Percentiles rank a stretch among this genome's conserved stretches.
Evolutionary conservation across 2,329 filamentous ascomycete species (phyloP).

Genomic region (Chlorencoelia australis): DNA sequence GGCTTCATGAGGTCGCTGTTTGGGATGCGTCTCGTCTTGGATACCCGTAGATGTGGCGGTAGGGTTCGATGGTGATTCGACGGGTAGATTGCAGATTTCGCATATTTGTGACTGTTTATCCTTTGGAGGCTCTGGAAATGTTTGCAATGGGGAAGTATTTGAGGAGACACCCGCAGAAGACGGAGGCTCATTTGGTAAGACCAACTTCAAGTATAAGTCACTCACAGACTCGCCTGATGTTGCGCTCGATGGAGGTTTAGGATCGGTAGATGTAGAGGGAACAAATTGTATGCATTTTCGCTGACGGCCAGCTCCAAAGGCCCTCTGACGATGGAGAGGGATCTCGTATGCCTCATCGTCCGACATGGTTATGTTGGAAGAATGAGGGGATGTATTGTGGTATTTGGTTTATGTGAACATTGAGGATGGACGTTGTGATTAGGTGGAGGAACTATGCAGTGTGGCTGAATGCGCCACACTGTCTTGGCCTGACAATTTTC

Average conservation of each 20-base stretch:
- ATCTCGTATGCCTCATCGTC: slow-evolving; percentile 48
- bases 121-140: neutral
- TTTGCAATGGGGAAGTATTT: neutral
- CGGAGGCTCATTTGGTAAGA: slow-evolving; percentile 32
- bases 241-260: slow-evolving; percentile 22
- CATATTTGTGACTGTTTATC: slow-evolving; percentile 30
- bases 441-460: too few relatives aligned
- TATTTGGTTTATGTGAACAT: too few relatives aligned
- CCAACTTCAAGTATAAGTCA: slow-evolving; percentile 57
- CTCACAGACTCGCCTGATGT: slow-evolving; percentile 22
- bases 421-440: too few relatives aligned
- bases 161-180: neutral
- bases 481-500: too few relatives aligned
- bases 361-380: too few relatives aligned
- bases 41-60: neutral
- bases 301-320: slow-evolving; percentile 53
- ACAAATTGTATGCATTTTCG: slow-evolving; percentile 52
- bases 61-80: slow-evolving; percentile 31
- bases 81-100: slow-evolving; percentile 50
- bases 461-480: too few relatives aligned
- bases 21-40: too few relatives aligned
- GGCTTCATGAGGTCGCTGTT: slow-evolving; percentile 38
- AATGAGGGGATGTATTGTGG: too few relatives aligned
- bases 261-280: slow-evolving; percentile 24
- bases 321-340: slow-evolving; percentile 46